phyloP scores from a whole-genome alignment of 2,329 filamentous ascomycete genomes.

The Colletotrichum tanaceti region DNA sequence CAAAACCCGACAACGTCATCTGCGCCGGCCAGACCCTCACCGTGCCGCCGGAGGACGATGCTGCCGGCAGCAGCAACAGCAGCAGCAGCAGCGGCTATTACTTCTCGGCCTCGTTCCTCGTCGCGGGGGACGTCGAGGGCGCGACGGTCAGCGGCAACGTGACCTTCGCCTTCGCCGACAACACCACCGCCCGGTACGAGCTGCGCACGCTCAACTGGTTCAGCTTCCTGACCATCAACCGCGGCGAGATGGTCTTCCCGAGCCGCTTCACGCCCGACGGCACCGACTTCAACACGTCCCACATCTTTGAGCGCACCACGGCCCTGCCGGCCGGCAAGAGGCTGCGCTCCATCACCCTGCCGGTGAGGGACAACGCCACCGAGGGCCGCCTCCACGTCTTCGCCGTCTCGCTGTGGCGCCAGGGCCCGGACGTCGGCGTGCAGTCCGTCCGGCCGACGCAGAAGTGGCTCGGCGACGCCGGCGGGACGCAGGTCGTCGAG shows the following conservation, averaged over 20 bases:
- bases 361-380: slow-evolving; percentile 51
- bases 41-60: slow-evolving; percentile 44
- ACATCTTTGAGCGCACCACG: slow-evolving; percentile 59
- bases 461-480: slow-evolving; percentile 53
- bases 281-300: slow-evolving; percentile 56
- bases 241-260: slow-evolving; percentile 59
- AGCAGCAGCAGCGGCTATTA: too few species aligned
- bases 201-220: slow-evolving; percentile 58
- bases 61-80: too few species aligned
- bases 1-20: slow-evolving; percentile 57
- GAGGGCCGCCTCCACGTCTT: slow-evolving; percentile 57
- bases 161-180: slow-evolving; percentile 57
- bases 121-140: slow-evolving; percentile 55
- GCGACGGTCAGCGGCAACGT: slow-evolving; percentile 54
- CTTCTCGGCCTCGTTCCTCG: slow-evolving; percentile 57
- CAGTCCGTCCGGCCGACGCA: slow-evolving; percentile 58
- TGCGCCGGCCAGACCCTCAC: slow-evolving; percentile 54
- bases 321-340: slow-evolving; percentile 52
- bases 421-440: slow-evolving; percentile 45
- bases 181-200: slow-evolving; percentile 53
- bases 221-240: slow-evolving; percentile 57
- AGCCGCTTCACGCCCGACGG: slow-evolving; percentile 54
- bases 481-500: slow-evolving; percentile 55
- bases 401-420: slow-evolving; percentile 52
- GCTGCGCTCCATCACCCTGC: slow-evolving; percentile 54